Evolutionary conservation across 208 protist species (phyloP), one percentile per base, ranked within the genome.

Genomic region (Acanthamoeba culbertsoni): DNA sequence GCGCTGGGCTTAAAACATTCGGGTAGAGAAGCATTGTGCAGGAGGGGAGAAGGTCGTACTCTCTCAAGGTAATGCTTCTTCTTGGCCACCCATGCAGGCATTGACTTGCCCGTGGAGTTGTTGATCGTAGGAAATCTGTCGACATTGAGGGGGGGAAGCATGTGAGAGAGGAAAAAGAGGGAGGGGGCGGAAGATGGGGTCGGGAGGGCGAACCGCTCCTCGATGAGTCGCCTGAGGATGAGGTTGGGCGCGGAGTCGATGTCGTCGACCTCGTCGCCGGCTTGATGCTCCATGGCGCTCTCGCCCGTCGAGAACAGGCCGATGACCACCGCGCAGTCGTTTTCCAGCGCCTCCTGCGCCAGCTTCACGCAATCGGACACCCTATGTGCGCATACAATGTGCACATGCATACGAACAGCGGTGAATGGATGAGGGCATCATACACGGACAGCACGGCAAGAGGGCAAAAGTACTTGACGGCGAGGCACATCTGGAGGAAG

Each of bases 221-320:
- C 68, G 40, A 79, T 45, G 5, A 79, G 42, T 20, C 68, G 68
- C 37, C 31, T 20, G 5, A 79, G 68, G 0, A 79, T 33, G 0
- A 43, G 68, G 31, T 46, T 79, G 68, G 68, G 68, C 35, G 68
- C 68, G 18, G 68, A 79, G 35, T 79, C 68, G 14, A 79, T 79
- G 6, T 79, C 68, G 23, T 79, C 68, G 42, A 48, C 23, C 26
- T 79, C 68, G 48, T 79, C 68, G 68, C 68, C 68, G 6, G 40
- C 42, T 31, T 79, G 40, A 31, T 79, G 28, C 10, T 88, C 79
- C 42, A 63, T 51, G 40, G 31, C 62, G 35, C 62, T 57, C 46
- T 73, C 92, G 92, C 92, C 92, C 33, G 92, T 94, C 5, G 59
- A 82, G 16, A 91, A 48, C 43, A 94, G 35, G 46, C 92, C 92